Conservation (phyloP, 1,284 basidiomycete genomes). For the Ganoderma lingzhi region DNA sequence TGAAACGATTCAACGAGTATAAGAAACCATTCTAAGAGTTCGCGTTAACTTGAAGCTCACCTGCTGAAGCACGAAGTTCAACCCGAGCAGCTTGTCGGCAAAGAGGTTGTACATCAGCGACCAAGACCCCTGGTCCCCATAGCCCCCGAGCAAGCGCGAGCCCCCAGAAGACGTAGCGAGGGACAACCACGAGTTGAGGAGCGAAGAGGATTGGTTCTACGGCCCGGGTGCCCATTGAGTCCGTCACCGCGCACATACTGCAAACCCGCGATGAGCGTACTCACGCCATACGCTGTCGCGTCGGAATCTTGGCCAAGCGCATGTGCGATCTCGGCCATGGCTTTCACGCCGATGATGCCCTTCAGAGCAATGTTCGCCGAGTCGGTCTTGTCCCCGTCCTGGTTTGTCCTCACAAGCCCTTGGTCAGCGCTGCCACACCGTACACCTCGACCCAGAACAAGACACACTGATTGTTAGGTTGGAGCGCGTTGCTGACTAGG, state of each 20-base stretch:
- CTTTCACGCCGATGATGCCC: conserved; percentile 71
- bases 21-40: not conserved
- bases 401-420: conserved; percentile 55
- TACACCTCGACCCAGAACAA: not conserved
- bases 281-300: conserved; percentile 58
- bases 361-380: conserved; percentile 84
- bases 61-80: conserved; percentile 29
- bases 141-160: conserved; percentile 48
- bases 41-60: conserved; percentile 24
- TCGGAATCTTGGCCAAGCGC: conserved; percentile 56
- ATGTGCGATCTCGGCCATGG: conserved; percentile 64
- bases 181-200: conserved; percentile 36
- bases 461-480: conserved; percentile 56
- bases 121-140: conserved; percentile 59
- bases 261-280: conserved; percentile 22
- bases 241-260: not conserved
- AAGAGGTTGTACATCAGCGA: conserved; percentile 72
- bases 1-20: not conserved
- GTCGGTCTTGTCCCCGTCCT: conserved; percentile 53
- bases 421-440: not conserved
- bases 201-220: conserved; percentile 29
- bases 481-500: conserved; percentile 65
- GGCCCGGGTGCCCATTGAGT: not conserved
- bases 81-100: conserved; percentile 62
- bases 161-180: conserved; percentile 45